phyloP scores from a whole-genome alignment of 768 basidiomycete genomes.

The Collybiopsis confluens region DNA sequence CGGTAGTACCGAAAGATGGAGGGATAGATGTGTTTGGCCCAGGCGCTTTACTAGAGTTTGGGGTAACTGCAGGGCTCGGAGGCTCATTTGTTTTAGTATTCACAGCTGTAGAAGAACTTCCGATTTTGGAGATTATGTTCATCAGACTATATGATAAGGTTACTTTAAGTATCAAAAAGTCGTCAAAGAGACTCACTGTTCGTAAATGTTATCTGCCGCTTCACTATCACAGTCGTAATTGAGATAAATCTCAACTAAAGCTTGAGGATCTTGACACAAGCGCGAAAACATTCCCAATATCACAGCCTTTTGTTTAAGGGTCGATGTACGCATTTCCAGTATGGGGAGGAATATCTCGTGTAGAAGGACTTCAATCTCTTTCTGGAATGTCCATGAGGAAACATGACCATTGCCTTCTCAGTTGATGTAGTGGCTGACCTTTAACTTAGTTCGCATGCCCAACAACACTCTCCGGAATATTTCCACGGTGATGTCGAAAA shows the following conservation, averaged over 20 bases:
- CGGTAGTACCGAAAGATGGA: constrained; percentile 62
- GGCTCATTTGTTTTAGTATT: constrained; percentile 54
- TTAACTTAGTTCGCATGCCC: constrained; percentile 92
- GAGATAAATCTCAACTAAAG: constrained; percentile 95
- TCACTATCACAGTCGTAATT: constrained; percentile 99
- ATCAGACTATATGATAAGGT: constrained; percentile 54
- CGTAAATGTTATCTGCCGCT: constrained; percentile 95
- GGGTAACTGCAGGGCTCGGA: constrained; percentile 55
- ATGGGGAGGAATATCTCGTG: constrained; percentile 99
- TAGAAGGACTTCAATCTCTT: constrained; percentile 98
- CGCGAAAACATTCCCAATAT: constrained; percentile 85
- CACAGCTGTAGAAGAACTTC: constrained; percentile 48
- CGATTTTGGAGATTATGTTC: constrained; percentile 94
- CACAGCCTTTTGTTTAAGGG: constrained; percentile 90
- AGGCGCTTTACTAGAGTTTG: constrained; percentile 35
- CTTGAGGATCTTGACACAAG: constrained; percentile 94
- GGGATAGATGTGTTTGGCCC: constrained; percentile 31
- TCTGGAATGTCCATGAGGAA: constrained; percentile 42
- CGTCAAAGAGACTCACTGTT: constrained; percentile 57
- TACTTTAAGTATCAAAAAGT: constrained; percentile 3
- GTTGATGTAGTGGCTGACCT: constrained; percentile 48
- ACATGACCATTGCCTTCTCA: constrained; percentile 7
- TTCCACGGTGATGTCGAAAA: constrained; percentile 97
- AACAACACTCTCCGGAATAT: constrained; percentile 97
- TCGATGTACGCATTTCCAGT: constrained; percentile 95